Evolutionary conservation across 352 stramenopile species (phyloP).

Genomic region (Phytophthora fragariae): DNA sequence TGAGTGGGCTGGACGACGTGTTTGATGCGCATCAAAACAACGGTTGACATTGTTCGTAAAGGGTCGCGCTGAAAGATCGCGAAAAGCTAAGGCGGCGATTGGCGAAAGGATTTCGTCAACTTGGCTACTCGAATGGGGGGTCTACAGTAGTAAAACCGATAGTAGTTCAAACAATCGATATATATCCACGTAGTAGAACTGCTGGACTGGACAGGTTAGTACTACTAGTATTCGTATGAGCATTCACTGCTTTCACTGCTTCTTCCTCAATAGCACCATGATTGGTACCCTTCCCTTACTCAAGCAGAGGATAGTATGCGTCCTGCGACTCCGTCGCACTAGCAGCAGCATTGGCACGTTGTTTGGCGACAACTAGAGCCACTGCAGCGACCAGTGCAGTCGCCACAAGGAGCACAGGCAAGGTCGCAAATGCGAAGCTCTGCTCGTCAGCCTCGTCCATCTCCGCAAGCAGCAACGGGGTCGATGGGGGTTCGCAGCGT

Average conservation of each 20-base stretch:
- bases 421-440: background rate
- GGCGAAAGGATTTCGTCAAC: background rate
- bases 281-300: background rate
- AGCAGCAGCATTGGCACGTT: background rate
- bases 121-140: no score
- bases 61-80: background rate
- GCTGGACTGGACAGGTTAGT: no score
- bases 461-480: background rate
- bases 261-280: no score
- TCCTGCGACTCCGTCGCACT: background rate
- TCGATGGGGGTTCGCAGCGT: constrained; percentile 6
- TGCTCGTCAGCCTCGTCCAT: background rate
- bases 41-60: no score
- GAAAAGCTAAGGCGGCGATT: background rate
- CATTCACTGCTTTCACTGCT: no score
- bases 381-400: background rate
- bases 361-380: background rate
- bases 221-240: no score
- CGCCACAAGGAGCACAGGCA: background rate
- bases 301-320: background rate
- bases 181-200: background rate
- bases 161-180: no score
- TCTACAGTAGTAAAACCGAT: no score
- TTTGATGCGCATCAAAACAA: no score
- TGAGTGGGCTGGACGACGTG: no score